Evolutionary conservation across 495 filamentous ascomycete species (phyloP).

Genomic region (Monascus purpureus): DNA sequence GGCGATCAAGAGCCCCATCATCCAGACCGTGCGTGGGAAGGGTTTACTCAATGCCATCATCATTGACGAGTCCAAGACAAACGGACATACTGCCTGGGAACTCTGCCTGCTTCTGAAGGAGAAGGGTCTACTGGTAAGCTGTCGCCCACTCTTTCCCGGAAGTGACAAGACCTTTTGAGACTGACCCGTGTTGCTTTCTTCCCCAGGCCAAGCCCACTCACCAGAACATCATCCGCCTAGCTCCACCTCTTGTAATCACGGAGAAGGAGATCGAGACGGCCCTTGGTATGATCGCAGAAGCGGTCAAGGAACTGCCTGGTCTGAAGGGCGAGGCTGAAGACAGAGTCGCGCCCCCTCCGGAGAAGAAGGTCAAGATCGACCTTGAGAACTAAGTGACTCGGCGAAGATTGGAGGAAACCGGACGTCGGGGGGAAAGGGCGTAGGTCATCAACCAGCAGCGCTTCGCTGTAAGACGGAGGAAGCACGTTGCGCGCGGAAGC

Average conservation of each 20-base stretch:
- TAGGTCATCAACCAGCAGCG: no score
- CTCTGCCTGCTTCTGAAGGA: conserved; percentile 89
- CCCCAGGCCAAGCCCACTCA: conserved; percentile 91
- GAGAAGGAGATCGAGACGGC: conserved; percentile 37
- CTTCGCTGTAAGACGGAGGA: no score
- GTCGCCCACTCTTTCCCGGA: no score
- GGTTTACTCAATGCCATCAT: conserved; percentile 92
- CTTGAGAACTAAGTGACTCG: conserved; percentile 27
- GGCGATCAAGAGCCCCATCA: conserved; percentile 60
- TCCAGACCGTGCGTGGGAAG: conserved; percentile 78
- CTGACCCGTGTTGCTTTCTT: no score
- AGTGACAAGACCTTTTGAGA: background rate
- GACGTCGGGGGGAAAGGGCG: no score
- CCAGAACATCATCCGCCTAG: conserved; percentile 74
- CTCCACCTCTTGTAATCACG: conserved; percentile 43
- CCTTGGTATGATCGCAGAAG: conserved; percentile 33
- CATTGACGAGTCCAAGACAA: conserved; percentile 80
- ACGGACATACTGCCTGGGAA: conserved; percentile 89
- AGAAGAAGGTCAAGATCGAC: conserved; percentile 38
- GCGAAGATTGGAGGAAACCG: no score
- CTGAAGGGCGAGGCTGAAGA: conserved; percentile 34
- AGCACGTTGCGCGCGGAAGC: no score
- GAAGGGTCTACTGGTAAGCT: conserved; percentile 82
- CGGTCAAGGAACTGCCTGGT: conserved; percentile 34
- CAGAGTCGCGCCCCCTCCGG: conserved; percentile 29